phyloP scores from a whole-genome alignment of 192 early-diverging fungal genomes.

The Umbelopsis isabellina region DNA sequence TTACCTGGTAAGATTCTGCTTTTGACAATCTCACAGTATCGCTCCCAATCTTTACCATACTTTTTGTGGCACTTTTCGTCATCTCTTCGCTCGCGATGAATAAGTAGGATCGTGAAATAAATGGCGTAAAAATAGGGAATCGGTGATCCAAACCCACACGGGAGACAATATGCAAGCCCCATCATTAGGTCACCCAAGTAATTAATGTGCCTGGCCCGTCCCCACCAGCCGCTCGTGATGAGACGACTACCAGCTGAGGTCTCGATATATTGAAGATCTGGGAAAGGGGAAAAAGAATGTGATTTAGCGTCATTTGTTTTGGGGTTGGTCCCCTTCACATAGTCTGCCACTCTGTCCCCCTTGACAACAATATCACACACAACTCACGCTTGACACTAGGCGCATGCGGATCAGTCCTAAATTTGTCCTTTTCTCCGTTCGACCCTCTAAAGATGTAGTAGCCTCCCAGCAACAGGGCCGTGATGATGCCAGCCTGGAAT shows the following conservation, averaged over 20 bases:
- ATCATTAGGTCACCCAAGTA: conserved; percentile 95
- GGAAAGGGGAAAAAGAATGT: not conserved
- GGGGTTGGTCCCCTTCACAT: no score
- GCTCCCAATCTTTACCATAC: conserved; percentile 94
- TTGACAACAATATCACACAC: not conserved
- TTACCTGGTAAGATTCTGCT: conserved; percentile 82
- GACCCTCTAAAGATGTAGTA: conserved; percentile 87
- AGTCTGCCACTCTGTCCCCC: no score
- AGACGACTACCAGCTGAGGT: conserved; percentile 81
- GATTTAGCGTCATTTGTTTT: not conserved
- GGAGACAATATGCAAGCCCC: conserved; percentile 87
- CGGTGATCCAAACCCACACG: conserved; percentile 78
- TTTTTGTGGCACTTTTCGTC: conserved; percentile 88
- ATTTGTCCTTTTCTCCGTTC: conserved; percentile 91
- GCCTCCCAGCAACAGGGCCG: conserved; percentile 62
- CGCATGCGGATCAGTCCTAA: conserved; percentile 72
- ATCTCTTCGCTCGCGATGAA: conserved; percentile 89
- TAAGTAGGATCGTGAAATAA: conserved; percentile 88
- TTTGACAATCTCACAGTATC: conserved; percentile 79
- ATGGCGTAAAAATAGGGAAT: conserved; percentile 94
- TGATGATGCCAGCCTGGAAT: conserved; percentile 40
- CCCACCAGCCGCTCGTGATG: conserved; percentile 94
- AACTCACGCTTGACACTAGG: conserved; percentile 52
- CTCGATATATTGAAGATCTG: conserved; percentile 81
- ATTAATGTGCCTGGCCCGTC: conserved; percentile 89